Conservation (phyloP, 768 basidiomycete genomes). For the Xanthoconium stramineum region DNA sequence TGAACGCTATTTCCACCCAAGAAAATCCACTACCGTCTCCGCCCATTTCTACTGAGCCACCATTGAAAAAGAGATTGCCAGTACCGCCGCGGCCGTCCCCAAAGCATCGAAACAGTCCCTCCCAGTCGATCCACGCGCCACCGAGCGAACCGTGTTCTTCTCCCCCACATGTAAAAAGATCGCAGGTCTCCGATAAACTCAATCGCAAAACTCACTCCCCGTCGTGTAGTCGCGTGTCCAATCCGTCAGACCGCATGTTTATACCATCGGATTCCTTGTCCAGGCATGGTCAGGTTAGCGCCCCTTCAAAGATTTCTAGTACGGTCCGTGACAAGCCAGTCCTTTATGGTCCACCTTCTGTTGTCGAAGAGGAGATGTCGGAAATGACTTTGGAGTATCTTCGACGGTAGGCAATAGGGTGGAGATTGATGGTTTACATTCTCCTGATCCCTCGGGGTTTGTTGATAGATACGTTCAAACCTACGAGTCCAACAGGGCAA, state of each 20-base stretch:
- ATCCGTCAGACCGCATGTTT: not conserved
- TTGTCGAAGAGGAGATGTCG: constrained; percentile 24
- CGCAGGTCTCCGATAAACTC: constrained; percentile 1
- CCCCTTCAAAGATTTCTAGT: not conserved
- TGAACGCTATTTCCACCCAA: not conserved
- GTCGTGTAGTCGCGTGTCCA: not conserved
- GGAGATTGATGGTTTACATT: not conserved
- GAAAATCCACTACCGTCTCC: not conserved
- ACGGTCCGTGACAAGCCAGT: not conserved
- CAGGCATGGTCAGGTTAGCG: not conserved
- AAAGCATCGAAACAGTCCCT: constrained; percentile 7
- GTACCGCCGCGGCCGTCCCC: constrained; percentile 19
- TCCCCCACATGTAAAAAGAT: not conserved
- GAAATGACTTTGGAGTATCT: constrained; percentile 31
- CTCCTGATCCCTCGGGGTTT: constrained; percentile 3
- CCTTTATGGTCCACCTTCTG: not conserved
- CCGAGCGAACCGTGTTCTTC: not conserved
- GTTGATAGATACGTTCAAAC: constrained; percentile 29
- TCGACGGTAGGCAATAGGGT: constrained; percentile 21
- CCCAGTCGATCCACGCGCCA: not conserved
- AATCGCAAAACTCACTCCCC: not conserved
- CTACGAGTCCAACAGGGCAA: constrained; percentile 31
- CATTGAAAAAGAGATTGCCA: constrained; percentile 14
- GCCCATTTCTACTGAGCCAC: not conserved
- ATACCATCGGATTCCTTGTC: not conserved